Conservation (phyloP, 148 eudicot genomes). For the Nepenthes gracilis region DNA sequence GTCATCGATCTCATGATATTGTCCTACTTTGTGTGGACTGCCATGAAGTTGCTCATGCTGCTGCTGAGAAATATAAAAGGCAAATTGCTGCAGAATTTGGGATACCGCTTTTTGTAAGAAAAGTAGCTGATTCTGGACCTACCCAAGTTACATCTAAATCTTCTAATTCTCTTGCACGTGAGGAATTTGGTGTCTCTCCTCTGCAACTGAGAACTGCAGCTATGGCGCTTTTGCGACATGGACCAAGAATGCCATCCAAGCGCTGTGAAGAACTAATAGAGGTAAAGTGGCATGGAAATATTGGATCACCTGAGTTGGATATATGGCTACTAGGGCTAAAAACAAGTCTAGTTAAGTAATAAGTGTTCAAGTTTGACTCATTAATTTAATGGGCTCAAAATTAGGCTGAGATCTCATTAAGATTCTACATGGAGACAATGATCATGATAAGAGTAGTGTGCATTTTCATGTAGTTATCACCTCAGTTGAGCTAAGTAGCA, state of each 20-base stretch:
- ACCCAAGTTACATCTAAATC: conserved; percentile 23
- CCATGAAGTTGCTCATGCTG: conserved; percentile 93
- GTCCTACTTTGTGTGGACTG: conserved; percentile 96
- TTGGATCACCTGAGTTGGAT: too few relatives aligned
- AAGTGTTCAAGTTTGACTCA: too few relatives aligned
- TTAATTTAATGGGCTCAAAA: too few relatives aligned
- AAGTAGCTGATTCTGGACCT: conserved; percentile 52
- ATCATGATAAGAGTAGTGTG: too few relatives aligned
- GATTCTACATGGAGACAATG: too few relatives aligned
- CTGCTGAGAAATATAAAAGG: conserved; percentile 86
- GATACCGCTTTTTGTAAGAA: conserved; percentile 75
- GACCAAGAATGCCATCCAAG: conserved; percentile 69
- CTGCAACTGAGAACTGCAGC: conserved; percentile 77
- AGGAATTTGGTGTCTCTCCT: conserved; percentile 81
- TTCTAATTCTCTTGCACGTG: conserved; percentile 17
- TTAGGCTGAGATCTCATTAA: too few relatives aligned
- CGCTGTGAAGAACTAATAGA: conserved; percentile 74
- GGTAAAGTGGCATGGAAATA: conserved; percentile 21
- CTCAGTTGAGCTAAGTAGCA: too few relatives aligned
- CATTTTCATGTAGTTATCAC: too few relatives aligned
- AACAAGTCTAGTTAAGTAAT: too few relatives aligned
- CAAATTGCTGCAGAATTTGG: conserved; percentile 66
- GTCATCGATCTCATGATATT: conserved; percentile 98
- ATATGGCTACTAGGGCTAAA: too few relatives aligned
- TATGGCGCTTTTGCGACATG: conserved; percentile 92